Evolutionary conservation across 257 asterid genomes (phyloP).

Genomic region (Ajuga chamaepitys): DNA sequence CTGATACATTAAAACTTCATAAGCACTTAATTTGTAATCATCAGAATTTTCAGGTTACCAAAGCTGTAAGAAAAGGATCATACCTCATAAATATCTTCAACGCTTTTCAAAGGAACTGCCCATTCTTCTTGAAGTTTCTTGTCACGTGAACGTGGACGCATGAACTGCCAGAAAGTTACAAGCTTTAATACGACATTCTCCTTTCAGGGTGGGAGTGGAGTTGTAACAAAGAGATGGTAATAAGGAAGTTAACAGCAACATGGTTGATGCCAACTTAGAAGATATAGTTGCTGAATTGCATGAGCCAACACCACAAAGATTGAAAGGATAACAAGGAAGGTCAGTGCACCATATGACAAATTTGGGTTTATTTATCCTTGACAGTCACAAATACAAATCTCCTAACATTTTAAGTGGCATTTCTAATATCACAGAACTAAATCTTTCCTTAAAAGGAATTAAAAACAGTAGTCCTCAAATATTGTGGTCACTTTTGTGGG

Average conservation of each 20-base stretch:
- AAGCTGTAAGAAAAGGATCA: conserved; percentile 5
- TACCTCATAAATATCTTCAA: conserved; percentile 83
- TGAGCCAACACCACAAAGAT: background rate
- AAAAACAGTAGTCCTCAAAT: background rate
- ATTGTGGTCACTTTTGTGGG: background rate
- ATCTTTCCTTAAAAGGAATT: background rate
- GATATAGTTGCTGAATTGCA: background rate
- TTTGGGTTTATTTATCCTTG: background rate
- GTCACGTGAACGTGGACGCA: conserved; percentile 83
- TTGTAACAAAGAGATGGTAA: background rate
- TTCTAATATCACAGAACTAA: background rate
- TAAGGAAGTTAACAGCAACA: background rate
- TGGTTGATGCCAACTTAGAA: background rate
- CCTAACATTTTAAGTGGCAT: background rate
- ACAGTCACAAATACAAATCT: background rate
- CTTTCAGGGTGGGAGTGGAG: background rate
- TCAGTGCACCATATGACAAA: background rate
- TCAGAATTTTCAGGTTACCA: background rate
- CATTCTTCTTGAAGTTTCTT: conserved; percentile 91
- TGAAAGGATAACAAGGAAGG: background rate
- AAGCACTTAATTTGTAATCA: conserved; percentile 12
- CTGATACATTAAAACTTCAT: conserved; percentile 34
- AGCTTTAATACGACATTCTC: background rate
- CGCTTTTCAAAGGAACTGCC: conserved; percentile 60
- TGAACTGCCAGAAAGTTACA: conserved; percentile 58